Evolutionary conservation across 768 basidiomycete genomes (phyloP).

Genomic region (Lentinula sp.): DNA sequence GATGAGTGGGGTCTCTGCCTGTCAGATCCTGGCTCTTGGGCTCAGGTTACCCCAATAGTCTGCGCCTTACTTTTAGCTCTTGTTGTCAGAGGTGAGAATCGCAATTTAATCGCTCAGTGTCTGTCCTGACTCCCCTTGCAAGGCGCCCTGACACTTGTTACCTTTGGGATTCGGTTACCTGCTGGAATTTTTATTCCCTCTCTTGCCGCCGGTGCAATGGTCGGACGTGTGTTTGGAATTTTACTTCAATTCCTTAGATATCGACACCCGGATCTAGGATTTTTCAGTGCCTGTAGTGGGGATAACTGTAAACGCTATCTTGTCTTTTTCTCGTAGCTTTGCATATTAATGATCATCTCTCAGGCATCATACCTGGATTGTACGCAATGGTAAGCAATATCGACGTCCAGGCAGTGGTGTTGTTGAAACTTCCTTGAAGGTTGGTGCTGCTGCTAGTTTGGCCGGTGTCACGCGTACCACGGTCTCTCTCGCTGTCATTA

Average conservation of each 20-base stretch:
- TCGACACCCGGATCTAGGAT: slow-evolving; percentile 45
- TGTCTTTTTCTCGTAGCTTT: not conserved
- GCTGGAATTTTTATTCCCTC: slow-evolving; percentile 98
- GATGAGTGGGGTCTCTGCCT: slow-evolving; percentile 68
- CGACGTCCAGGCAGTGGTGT: not conserved
- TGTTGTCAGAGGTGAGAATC: slow-evolving; percentile 47
- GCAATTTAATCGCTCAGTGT: not conserved
- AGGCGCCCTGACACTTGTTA: slow-evolving; percentile 59
- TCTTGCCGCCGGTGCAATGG: slow-evolving; percentile 90
- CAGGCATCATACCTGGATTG: slow-evolving; percentile 75
- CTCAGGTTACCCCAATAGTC: slow-evolving; percentile 57
- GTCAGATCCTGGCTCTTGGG: slow-evolving; percentile 47
- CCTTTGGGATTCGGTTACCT: slow-evolving; percentile 88
- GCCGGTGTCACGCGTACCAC: slow-evolving; percentile 97
- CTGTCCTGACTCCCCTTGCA: slow-evolving; percentile 39
- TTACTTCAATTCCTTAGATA: slow-evolving; percentile 70
- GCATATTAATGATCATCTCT: not conserved
- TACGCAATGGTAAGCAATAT: slow-evolving; percentile 67
- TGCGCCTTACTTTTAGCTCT: slow-evolving; percentile 63
- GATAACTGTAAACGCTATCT: slow-evolving; percentile 51
- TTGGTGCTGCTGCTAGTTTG: slow-evolving; percentile 89
- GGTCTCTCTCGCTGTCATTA: slow-evolving; percentile 93
- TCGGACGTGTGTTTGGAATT: slow-evolving; percentile 83
- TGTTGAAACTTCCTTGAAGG: not conserved
- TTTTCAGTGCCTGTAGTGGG: slow-evolving; percentile 65